Conservation (phyloP, 768 basidiomycete genomes). For the Leccinum longicurvipes region DNA sequence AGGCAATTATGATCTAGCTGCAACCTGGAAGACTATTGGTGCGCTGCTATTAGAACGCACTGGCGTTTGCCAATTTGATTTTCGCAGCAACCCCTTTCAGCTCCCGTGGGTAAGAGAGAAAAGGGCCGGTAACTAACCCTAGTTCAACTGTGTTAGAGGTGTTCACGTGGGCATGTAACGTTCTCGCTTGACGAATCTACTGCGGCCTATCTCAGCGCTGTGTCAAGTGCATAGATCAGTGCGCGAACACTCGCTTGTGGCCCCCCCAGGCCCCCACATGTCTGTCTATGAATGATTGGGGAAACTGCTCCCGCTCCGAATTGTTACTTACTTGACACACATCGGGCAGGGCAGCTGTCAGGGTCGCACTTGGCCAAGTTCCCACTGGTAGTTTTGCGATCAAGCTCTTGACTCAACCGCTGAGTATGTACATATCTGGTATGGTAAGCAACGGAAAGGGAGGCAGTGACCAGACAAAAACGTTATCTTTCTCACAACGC, state of each 20-base stretch:
- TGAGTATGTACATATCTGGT: no score
- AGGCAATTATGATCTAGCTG: neutral
- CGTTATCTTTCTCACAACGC: conserved; percentile 1
- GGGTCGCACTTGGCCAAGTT: neutral
- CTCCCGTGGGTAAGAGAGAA: neutral
- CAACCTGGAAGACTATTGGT: no score
- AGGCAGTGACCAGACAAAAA: neutral
- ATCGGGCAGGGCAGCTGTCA: neutral
- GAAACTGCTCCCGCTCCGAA: neutral
- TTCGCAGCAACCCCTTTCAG: neutral
- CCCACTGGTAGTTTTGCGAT: neutral
- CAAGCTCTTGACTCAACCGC: no score
- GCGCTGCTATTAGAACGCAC: neutral
- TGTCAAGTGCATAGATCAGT: neutral
- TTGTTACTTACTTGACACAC: neutral
- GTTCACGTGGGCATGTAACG: neutral
- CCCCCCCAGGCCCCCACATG: neutral
- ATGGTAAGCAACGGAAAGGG: neutral
- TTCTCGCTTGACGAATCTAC: neutral
- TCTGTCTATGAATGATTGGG: neutral
- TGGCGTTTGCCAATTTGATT: neutral
- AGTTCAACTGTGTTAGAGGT: neutral
- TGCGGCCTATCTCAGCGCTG: neutral
- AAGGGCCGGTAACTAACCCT: neutral
- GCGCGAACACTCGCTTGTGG: neutral